These are phyloP conservation scores for Cryptococcus jaspeensis DNA, from an alignment of 1,284 basidiomycete species.

Conservation along the genomic window DNA sequence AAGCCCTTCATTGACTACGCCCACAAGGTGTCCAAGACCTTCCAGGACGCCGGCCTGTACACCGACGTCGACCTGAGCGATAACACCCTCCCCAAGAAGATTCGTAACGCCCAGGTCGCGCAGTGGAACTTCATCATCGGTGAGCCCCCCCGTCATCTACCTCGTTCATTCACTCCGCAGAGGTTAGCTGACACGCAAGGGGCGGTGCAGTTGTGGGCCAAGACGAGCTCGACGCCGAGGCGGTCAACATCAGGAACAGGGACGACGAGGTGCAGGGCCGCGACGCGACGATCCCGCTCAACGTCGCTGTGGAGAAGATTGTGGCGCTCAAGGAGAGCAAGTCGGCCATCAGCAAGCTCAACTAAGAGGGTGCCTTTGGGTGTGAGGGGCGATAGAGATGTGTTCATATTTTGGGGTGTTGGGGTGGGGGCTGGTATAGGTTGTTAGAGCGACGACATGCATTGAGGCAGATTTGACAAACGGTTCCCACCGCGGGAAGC, in stretches of 20 bases:
- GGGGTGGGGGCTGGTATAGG: too few species aligned
- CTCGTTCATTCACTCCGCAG: neutral
- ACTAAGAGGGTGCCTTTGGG: neutral
- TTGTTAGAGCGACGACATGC: too few species aligned
- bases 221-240: conserved; percentile 77
- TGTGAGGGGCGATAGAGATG: neutral
- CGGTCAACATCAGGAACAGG: conserved; percentile 93
- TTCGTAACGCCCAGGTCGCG: conserved; percentile 85
- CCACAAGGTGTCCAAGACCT: conserved; percentile 67
- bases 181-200: neutral
- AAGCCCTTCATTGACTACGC: conserved; percentile 84
- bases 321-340: conserved; percentile 38
- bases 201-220: conserved; percentile 79
- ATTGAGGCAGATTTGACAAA: too few species aligned
- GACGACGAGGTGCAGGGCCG: conserved; percentile 65
- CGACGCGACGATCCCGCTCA: conserved; percentile 47
- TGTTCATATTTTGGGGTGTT: neutral
- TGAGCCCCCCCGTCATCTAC: conserved; percentile 50
- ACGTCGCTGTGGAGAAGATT: conserved; percentile 41
- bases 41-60: conserved; percentile 73
- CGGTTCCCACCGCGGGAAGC: too few species aligned
- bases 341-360: conserved; percentile 25
- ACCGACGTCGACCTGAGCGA: conserved; percentile 90
- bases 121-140: conserved; percentile 98
- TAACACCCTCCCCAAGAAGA: conserved; percentile 95